These are phyloP conservation scores for Apiotrichum laibachii DNA, from an alignment of 1,284 basidiomycete species.

Conservation along the genomic window DNA sequence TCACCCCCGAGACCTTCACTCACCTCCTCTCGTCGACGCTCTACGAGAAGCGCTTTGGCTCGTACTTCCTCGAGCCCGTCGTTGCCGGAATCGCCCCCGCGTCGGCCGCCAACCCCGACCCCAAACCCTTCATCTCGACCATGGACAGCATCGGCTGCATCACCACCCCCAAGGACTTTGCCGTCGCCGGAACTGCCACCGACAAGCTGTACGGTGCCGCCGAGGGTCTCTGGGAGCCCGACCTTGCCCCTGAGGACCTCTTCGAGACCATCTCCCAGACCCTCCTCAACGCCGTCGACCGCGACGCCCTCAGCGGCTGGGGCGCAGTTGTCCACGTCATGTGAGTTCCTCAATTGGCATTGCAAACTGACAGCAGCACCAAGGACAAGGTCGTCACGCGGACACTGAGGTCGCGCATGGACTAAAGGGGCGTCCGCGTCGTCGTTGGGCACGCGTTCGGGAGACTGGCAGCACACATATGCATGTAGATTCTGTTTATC, in stretches of 20 bases:
- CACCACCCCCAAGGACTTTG: constrained; percentile 70
- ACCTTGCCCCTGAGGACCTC: constrained; percentile 86
- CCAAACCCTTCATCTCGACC: constrained; percentile 92
- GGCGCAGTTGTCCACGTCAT: constrained; percentile 93
- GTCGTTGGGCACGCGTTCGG: background rate
- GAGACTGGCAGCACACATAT: constrained; percentile 11
- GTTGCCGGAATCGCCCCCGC: constrained; percentile 78
- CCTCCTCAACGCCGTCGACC: constrained; percentile 88
- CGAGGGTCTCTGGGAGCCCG: constrained; percentile 97
- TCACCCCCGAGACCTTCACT: constrained; percentile 93
- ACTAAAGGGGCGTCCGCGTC: constrained; percentile 55
- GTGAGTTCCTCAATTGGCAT: no score
- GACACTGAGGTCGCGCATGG: constrained; percentile 85
- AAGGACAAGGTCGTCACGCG: constrained; percentile 81
- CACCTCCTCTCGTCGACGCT: constrained; percentile 95
- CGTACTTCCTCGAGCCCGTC: constrained; percentile 96
- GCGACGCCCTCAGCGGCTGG: constrained; percentile 97
- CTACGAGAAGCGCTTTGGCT: constrained; percentile 93
- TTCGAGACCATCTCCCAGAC: constrained; percentile 99
- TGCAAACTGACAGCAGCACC: constrained; percentile 60
- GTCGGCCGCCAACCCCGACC: constrained; percentile 61
- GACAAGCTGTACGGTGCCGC: constrained; percentile 95
- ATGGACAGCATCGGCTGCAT: constrained; percentile 88
- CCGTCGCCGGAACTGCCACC: constrained; percentile 90
- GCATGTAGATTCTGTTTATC: constrained; percentile 19